A percentile compares a stretch with the other conserved stretches of the same genome.
These are phyloP conservation scores for Knoxia roxburghii DNA, from an alignment of 257 asterid species.

Conservation along the genomic window DNA sequence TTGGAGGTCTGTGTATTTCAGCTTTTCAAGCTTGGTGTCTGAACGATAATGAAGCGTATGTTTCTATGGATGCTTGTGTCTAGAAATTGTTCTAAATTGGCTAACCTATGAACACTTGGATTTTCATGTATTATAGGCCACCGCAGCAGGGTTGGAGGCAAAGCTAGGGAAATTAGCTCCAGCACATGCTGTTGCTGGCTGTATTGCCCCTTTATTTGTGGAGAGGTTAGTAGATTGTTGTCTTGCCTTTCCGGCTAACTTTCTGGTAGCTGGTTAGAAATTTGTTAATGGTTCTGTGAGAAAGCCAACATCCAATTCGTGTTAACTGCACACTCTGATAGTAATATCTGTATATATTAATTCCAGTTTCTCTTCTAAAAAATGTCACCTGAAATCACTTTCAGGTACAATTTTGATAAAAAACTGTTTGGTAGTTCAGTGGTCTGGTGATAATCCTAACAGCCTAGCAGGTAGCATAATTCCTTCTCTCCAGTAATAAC, in stretches of 20 bases:
- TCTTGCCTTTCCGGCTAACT: background rate
- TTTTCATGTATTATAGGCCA: slow-evolving; percentile 41
- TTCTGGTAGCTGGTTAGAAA: background rate
- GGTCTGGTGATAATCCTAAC: slow-evolving; percentile 99
- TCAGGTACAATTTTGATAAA: slow-evolving; percentile 77
- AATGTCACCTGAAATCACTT: background rate
- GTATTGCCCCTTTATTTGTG: slow-evolving; percentile 55
- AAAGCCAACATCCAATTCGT: too few species aligned
- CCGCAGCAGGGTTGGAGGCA: slow-evolving; percentile 78
- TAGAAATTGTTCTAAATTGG: background rate
- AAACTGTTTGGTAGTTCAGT: slow-evolving; percentile 65
- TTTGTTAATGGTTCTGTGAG: background rate
- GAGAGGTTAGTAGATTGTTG: slow-evolving; percentile 49
- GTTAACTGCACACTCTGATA: too few species aligned
- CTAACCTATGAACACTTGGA: background rate
- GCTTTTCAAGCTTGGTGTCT: slow-evolving; percentile 8
- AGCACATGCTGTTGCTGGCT: slow-evolving; percentile 79
- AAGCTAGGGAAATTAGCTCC: slow-evolving; percentile 84
- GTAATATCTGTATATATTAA: too few species aligned
- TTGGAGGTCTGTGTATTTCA: slow-evolving; percentile 48
- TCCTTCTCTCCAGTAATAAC: too few species aligned
- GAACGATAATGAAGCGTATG: background rate
- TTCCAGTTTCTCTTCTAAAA: background rate
- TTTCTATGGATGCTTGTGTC: background rate
- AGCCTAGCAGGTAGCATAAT: slow-evolving; percentile 73